Evolutionary conservation across 2,329 filamentous ascomycete genomes (phyloP).

Genomic region (Neopestalotiopsis rosae): DNA sequence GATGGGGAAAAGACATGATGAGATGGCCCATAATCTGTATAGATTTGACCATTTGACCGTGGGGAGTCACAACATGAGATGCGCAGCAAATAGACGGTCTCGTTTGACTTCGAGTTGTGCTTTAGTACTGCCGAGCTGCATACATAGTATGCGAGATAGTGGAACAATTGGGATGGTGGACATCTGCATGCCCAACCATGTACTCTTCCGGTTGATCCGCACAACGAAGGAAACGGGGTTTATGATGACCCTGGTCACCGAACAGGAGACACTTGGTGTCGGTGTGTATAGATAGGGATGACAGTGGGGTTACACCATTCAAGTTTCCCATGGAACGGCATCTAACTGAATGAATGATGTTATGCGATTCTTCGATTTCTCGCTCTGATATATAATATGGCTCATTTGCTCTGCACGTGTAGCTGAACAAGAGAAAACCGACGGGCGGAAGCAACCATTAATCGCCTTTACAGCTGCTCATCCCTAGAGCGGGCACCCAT

Average conservation of each 20-base stretch:
- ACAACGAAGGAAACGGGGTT: not conserved
- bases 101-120: not conserved
- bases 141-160: slow-evolving; percentile 5
- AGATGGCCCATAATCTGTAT: no score
- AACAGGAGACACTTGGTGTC: not conserved
- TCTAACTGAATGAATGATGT: no score
- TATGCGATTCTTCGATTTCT: no score
- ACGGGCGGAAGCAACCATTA: no score
- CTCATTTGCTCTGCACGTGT: no score
- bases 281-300: not conserved
- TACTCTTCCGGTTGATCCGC: not conserved
- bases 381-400: no score
- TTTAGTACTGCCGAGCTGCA: slow-evolving; percentile 11
- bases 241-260: not conserved
- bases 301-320: not conserved
- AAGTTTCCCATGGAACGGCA: not conserved
- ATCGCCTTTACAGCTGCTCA: no score
- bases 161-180: not conserved
- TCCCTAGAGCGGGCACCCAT: no score
- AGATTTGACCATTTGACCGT: no score
- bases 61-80: not conserved
- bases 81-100: not conserved
- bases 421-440: no score
- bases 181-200: not conserved
- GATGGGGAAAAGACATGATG: not conserved